phyloP scores from a whole-genome alignment of 2,329 filamentous ascomycete species.

The Parastagonospora avenae region DNA sequence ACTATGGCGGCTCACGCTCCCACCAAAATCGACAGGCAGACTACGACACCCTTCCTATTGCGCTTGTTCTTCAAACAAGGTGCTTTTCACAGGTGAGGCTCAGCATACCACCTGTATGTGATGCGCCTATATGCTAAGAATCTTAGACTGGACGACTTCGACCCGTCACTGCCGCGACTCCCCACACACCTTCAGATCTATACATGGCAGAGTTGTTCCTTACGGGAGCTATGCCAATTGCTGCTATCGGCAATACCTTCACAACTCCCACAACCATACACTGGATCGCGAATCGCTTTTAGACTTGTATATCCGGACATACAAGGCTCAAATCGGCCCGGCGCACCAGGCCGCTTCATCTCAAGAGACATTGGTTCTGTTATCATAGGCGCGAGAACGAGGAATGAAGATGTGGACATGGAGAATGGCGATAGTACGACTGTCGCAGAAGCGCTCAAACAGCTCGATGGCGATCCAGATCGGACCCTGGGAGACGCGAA shows the following conservation, averaged over 20 bases:
- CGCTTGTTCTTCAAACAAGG: constrained; percentile 82
- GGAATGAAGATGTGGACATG: constrained; percentile 22
- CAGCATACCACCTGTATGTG: not conserved
- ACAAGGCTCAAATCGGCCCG: constrained; percentile 48
- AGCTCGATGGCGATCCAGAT: constrained; percentile 64
- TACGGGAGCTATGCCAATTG: constrained; percentile 79
- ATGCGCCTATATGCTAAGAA: constrained; percentile 1
- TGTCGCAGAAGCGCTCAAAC: constrained; percentile 44
- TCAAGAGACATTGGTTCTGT: constrained; percentile 84
- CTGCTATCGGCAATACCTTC: constrained; percentile 71
- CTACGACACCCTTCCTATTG: constrained; percentile 79
- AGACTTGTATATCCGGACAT: constrained; percentile 85
- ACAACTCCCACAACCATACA: constrained; percentile 72
- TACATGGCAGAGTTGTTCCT: constrained; percentile 81
- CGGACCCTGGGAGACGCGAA: constrained; percentile 77
- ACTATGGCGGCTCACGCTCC: constrained; percentile 39
- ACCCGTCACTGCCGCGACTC: constrained; percentile 58
- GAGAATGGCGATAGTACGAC: constrained; percentile 14
- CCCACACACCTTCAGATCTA: constrained; percentile 77
- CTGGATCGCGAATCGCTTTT: constrained; percentile 86
- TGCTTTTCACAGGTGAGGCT: constrained; percentile 69
- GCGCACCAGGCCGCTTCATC: constrained; percentile 66
- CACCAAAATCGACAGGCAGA: constrained; percentile 66
- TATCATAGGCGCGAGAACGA: constrained; percentile 63
- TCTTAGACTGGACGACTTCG: constrained; percentile 71